Base-by-base conservation (phyloP, 1,139 yeast species). In the Casaregolazyma suthepensis region DNA sequence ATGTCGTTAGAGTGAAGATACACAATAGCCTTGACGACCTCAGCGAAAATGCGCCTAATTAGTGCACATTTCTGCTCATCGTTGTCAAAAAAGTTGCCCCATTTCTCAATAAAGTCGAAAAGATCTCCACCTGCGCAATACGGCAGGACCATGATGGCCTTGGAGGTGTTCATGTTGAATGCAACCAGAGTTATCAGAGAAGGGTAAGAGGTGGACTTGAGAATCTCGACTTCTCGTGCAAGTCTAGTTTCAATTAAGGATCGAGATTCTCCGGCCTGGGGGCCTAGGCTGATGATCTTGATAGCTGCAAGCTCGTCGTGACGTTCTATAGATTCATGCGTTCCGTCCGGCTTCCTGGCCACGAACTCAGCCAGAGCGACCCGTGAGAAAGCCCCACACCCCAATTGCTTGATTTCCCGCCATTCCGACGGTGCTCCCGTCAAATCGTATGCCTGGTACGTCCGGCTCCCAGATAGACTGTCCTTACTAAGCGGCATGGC, bases 61-160 rank as follows among this genome's bases (percentile, higher is more conserved):
- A 83, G 71, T 5, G 22, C 47, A 26, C 45, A 50, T 45, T 13
- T 15, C 66, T 45, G 42, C 17, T 26, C 22, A 40, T 45, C 43
- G 29, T 2, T 15, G 83, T 75, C 43, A 75, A 66, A 43, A 79
- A 56, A 18, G 13, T 70, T 66, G 23, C 75, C 64, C 59, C 75
- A 63, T n/a, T 70, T 65, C 3, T 80, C 67, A 5, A 86, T 78
- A 54, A 87, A 78, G 44, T 82, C 83, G 62, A 84, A 83, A 46
- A 93, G 69, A 64, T 89, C 96, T 1, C 98, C 97, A 1, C 98
- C 97, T 12, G 74, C 71, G 64, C 91, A 87, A 66, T 79, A 87
- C 1, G 90, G 88, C 62, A 90, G 74, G 48, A 86, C 85, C 66
- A 90, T 77, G 37, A 80, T 54, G 5, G 75, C 74, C 6, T 68